A percentile compares a stretch with the other conserved stretches of the same genome.
Conservation (phyloP, 768 basidiomycete species). For the Lyophyllum semitale region DNA sequence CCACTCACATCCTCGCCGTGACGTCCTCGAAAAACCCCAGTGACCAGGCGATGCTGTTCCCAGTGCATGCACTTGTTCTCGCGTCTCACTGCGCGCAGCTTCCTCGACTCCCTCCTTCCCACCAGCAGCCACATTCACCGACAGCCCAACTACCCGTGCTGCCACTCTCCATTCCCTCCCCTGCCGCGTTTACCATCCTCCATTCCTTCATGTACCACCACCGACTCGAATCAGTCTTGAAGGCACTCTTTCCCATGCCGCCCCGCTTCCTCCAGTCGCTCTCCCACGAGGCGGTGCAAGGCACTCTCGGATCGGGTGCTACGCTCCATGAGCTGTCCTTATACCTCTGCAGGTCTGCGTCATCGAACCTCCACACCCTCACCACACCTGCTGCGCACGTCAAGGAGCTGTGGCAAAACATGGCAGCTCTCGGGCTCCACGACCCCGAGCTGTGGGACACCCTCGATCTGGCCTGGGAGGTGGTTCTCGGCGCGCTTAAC, state of each 20-base stretch:
- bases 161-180: slow-evolving; percentile 73
- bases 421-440: slow-evolving; percentile 70
- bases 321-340: slow-evolving; percentile 57
- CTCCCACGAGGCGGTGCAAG: slow-evolving; percentile 44
- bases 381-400: slow-evolving; percentile 65
- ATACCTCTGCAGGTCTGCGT: slow-evolving; percentile 50
- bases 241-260: slow-evolving; percentile 62
- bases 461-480: slow-evolving; percentile 79
- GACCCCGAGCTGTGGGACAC: slow-evolving; percentile 78
- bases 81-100: slow-evolving; percentile 62
- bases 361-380: slow-evolving; percentile 43
- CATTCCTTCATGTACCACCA: slow-evolving; percentile 75
- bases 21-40: slow-evolving; percentile 46
- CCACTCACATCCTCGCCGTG: slow-evolving; percentile 60
- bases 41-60: slow-evolving; percentile 52
- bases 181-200: slow-evolving; percentile 65
- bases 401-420: slow-evolving; percentile 81
- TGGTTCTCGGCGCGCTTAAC: slow-evolving; percentile 60
- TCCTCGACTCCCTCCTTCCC: slow-evolving; percentile 47
- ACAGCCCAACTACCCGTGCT: slow-evolving; percentile 63
- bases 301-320: slow-evolving; percentile 46
- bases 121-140: slow-evolving; percentile 25
- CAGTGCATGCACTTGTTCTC: slow-evolving; percentile 63
- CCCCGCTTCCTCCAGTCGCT: slow-evolving; percentile 43
- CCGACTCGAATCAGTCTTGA: slow-evolving; percentile 58